A percentile compares a stretch with the other conserved stretches of the same genome.
Conservation (phyloP, 495 filamentous ascomycete genomes). For the Hypoxylon cercidicola region DNA sequence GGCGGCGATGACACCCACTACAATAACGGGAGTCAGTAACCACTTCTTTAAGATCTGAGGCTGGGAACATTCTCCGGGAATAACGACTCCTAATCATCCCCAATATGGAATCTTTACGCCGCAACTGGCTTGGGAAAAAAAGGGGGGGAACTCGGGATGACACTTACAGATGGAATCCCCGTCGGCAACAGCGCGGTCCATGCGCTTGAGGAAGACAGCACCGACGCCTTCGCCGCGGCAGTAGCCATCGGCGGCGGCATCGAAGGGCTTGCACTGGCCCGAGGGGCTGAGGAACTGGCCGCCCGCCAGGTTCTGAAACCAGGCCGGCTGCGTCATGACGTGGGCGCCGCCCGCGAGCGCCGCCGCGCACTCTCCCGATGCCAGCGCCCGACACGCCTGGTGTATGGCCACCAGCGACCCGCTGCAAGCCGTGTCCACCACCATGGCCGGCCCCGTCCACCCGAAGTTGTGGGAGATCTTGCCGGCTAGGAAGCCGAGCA, state of each 20-base stretch:
- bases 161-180: conserved; percentile 69
- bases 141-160: too few relatives aligned
- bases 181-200: conserved; percentile 67
- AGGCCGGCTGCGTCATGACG: neutral
- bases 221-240: conserved; percentile 70
- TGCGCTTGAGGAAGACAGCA: conserved; percentile 66
- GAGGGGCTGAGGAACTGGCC: conserved; percentile 51
- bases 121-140: too few relatives aligned
- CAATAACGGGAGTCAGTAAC: too few relatives aligned
- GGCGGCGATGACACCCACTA: conserved; percentile 63
- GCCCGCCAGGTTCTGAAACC: conserved; percentile 44
- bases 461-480: conserved; percentile 54
- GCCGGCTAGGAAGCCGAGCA: conserved; percentile 4
- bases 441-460: conserved; percentile 57
- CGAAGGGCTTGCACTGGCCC: conserved; percentile 65
- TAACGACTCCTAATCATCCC: too few relatives aligned
- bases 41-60: too few relatives aligned
- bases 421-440: conserved; percentile 62
- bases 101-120: too few relatives aligned
- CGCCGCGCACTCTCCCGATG: conserved; percentile 46
- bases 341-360: conserved; percentile 49
- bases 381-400: conserved; percentile 48
- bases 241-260: conserved; percentile 70
- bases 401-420: conserved; percentile 56
- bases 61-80: too few relatives aligned